phyloP scores from a whole-genome alignment of 1,284 basidiomycete species.

The Phylloboletellus chloephorus region DNA sequence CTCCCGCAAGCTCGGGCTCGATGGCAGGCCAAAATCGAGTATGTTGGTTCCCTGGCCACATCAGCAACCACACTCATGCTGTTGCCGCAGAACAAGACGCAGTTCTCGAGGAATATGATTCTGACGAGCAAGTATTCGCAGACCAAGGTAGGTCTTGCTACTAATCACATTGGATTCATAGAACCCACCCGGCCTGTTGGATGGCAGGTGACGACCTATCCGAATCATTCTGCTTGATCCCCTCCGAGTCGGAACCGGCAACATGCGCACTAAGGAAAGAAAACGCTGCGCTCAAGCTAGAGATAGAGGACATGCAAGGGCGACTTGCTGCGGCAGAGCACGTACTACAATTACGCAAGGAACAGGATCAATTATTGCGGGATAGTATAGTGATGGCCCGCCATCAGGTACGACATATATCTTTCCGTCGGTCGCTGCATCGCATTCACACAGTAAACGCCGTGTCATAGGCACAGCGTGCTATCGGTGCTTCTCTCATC shows the following conservation, averaged over 20 bases:
- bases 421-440: neutral
- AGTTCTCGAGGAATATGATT: constrained; percentile 25
- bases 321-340: constrained; percentile 56
- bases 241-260: constrained; percentile 50
- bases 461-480: constrained; percentile 59
- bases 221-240: constrained; percentile 71
- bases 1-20: constrained; percentile 36
- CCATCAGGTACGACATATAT: constrained; percentile 51
- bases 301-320: constrained; percentile 52
- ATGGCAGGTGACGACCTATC: constrained; percentile 57
- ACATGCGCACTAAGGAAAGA: constrained; percentile 54
- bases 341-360: constrained; percentile 59
- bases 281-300: constrained; percentile 54
- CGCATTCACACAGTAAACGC: constrained; percentile 2
- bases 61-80: constrained; percentile 11
- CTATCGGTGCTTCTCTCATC: constrained; percentile 61
- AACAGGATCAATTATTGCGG: constrained; percentile 69
- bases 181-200: neutral
- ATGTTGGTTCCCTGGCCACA: neutral
- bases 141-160: constrained; percentile 35
- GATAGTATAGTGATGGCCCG: constrained; percentile 75
- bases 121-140: constrained; percentile 35
- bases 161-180: neutral
- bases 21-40: constrained; percentile 22
- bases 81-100: constrained; percentile 17